A percentile compares a stretch with the other conserved stretches of the same genome.
phyloP scores from a whole-genome alignment of 2,329 filamentous ascomycete species.

The Fusarium chuoi region DNA sequence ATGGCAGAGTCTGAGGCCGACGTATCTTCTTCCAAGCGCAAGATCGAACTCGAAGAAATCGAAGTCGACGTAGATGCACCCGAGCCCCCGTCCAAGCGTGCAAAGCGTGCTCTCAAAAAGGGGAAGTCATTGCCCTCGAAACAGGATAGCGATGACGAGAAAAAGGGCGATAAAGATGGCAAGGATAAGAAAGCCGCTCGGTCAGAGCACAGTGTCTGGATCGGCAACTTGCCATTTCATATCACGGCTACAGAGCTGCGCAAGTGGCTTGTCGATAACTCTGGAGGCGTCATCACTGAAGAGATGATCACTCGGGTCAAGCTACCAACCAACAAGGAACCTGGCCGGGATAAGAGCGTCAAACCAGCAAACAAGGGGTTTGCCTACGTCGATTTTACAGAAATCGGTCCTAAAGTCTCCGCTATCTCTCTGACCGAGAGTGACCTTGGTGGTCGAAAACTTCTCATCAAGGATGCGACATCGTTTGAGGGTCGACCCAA shows the following conservation, averaged over 20 bases:
- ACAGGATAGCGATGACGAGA: slow-evolving; percentile 50
- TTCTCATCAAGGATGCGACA: slow-evolving; percentile 93
- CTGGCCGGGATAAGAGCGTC: slow-evolving; percentile 47
- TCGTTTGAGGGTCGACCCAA: slow-evolving; percentile 90
- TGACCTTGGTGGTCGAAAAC: slow-evolving; percentile 76
- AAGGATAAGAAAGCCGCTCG: slow-evolving; percentile 63
- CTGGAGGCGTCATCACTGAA: slow-evolving; percentile 71
- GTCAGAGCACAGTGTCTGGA: slow-evolving; percentile 90
- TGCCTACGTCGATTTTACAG: slow-evolving; percentile 92
- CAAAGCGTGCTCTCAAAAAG: slow-evolving; percentile 89
- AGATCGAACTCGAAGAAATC: slow-evolving; percentile 76
- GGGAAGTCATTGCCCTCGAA: slow-evolving; percentile 67
- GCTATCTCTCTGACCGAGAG: slow-evolving; percentile 89
- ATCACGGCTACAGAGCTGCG: slow-evolving; percentile 79
- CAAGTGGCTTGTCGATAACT: slow-evolving; percentile 80
- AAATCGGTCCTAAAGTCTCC: slow-evolving; percentile 74
- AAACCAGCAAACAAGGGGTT: slow-evolving; percentile 83
- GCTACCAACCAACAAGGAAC: slow-evolving; percentile 73
- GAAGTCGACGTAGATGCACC: slow-evolving; percentile 91
- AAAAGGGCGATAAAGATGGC: slow-evolving; percentile 48
- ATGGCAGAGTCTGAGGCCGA: slow-evolving; percentile 25
- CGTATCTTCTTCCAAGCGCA: slow-evolving; percentile 68
- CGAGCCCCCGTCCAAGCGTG: slow-evolving; percentile 95
- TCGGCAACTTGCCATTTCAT: slow-evolving; percentile 92
- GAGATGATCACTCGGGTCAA: slow-evolving; percentile 86